phyloP scores from a whole-genome alignment of 148 eudicot species.

The Heliamphora exappendiculata region DNA sequence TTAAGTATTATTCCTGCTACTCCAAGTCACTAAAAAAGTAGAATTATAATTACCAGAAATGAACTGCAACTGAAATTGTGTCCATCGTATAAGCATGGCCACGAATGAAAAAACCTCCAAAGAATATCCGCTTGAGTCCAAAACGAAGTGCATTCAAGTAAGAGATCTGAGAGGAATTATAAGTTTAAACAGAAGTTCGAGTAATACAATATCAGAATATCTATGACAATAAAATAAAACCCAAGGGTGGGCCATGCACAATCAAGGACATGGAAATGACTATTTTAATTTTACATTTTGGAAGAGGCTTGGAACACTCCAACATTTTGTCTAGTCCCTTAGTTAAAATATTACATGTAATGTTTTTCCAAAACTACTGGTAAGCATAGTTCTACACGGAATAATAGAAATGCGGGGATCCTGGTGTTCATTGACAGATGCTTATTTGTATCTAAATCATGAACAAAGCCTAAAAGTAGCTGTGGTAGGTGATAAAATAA shows the following conservation, averaged over 20 bases:
- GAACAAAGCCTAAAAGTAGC: not conserved
- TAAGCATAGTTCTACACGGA: not conserved
- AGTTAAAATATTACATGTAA: not conserved
- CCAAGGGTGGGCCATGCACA: not conserved
- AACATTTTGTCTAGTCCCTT: not conserved
- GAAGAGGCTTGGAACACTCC: not conserved
- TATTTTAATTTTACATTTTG: not conserved
- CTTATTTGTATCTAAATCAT: not conserved
- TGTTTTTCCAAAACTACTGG: not conserved
- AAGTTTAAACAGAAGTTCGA: not conserved
- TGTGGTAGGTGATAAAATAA: not conserved
- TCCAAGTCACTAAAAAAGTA: not conserved
- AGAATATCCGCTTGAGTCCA: constrained; percentile 85
- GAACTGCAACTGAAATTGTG: constrained; percentile 85
- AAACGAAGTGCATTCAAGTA: constrained; percentile 77
- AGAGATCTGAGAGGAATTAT: constrained; percentile 50
- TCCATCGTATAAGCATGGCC: constrained; percentile 96
- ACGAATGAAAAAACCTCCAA: constrained; percentile 94
- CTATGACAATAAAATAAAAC: not conserved
- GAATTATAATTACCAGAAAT: constrained; percentile 63
- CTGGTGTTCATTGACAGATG: not conserved
- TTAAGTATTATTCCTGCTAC: not conserved
- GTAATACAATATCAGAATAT: not conserved
- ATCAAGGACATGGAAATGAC: not conserved
- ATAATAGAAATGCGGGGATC: not conserved